phyloP scores from a whole-genome alignment of 805 yeast species.

The Yamadazyma insecticola region DNA sequence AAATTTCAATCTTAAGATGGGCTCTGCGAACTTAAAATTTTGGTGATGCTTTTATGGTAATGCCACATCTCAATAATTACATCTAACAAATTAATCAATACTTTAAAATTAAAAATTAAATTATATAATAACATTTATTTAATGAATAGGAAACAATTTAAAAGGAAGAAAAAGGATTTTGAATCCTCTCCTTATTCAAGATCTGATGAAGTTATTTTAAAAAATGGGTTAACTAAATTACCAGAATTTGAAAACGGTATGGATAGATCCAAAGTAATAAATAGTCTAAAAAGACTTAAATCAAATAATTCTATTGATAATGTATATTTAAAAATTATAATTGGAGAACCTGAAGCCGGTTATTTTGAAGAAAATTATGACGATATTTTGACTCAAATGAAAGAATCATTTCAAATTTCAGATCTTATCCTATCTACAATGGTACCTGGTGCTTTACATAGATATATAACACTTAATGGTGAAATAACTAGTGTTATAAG shows the following conservation, averaged over 20 bases:
- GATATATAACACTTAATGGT: conserved; percentile 29
- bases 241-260: not conserved
- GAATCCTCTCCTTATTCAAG: too few species aligned
- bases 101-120: too few species aligned
- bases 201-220: too few species aligned
- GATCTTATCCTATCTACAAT: conserved; percentile 18
- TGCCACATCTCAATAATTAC: too few species aligned
- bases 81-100: too few species aligned
- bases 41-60: too few species aligned
- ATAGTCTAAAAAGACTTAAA: conserved; percentile 1
- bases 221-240: too few species aligned
- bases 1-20: conserved; percentile 1
- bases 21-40: too few species aligned
- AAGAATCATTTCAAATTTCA: conserved; percentile 16
- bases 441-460: conserved; percentile 23
- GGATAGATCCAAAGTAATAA: conserved; percentile 1
- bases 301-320: conserved; percentile 1
- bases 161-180: too few species aligned
- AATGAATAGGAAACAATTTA: too few species aligned
- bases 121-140: too few species aligned
- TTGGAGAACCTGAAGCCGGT: conserved; percentile 21
- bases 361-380: conserved; percentile 15
- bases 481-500: conserved; percentile 14
- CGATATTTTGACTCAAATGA: conserved; percentile 10
- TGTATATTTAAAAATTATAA: conserved; percentile 10